These are phyloP conservation scores for Elaeis guineensis DNA, from an alignment of 176 grass and related monocot species.

Conservation along the genomic window DNA sequence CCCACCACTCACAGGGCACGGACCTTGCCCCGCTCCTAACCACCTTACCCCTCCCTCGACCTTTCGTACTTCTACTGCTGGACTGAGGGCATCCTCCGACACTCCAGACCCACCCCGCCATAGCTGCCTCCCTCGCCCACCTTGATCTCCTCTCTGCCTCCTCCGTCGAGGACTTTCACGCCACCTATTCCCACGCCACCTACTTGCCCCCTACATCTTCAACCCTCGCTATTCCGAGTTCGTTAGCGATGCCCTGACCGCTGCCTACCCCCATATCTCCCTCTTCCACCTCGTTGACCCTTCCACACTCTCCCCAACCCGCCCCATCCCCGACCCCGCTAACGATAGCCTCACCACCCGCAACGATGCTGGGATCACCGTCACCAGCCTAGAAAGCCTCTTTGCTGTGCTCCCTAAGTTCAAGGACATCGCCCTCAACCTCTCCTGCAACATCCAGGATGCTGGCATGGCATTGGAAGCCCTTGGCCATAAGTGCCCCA, in stretches of 20 bases:
- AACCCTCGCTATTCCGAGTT: slow-evolving; percentile 70
- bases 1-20: slow-evolving; percentile 32
- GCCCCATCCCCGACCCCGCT: neutral
- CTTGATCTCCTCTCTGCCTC: slow-evolving; percentile 74
- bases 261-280: slow-evolving; percentile 40
- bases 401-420: slow-evolving; percentile 50
- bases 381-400: slow-evolving; percentile 38
- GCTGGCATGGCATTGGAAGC: slow-evolving; percentile 47
- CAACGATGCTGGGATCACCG: slow-evolving; percentile 52
- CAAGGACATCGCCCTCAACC: slow-evolving; percentile 66
- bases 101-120: slow-evolving; percentile 28
- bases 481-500: slow-evolving; percentile 44
- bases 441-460: slow-evolving; percentile 58
- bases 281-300: slow-evolving; percentile 68
- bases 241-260: slow-evolving; percentile 50
- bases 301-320: slow-evolving; percentile 24
- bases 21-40: slow-evolving; percentile 67
- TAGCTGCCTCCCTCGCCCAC: slow-evolving; percentile 35
- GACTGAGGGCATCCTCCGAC: slow-evolving; percentile 74
- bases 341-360: slow-evolving; percentile 2
- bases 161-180: slow-evolving; percentile 69
- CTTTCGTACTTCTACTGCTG: slow-evolving; percentile 97
- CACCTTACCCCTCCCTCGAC: slow-evolving; percentile 43
- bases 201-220: slow-evolving; percentile 69
- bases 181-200: slow-evolving; percentile 37